Evolutionary conservation across 805 yeast species (phyloP).

Genomic region (Kazachstania taianensis): DNA sequence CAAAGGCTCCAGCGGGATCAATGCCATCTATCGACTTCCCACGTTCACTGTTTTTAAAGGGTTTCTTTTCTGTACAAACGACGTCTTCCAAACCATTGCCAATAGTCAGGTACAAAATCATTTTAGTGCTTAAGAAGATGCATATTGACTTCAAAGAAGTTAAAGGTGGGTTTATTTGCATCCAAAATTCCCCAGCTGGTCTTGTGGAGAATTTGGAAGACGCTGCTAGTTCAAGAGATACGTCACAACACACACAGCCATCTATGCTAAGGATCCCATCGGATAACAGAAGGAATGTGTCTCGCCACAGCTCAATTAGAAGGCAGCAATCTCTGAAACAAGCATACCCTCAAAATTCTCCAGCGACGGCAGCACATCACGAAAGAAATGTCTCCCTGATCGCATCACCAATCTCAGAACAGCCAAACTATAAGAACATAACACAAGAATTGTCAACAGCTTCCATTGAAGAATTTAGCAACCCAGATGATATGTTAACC

Average conservation of each 20-base stretch:
- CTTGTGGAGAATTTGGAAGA: no score
- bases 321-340: constrained; percentile 25
- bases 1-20: constrained; percentile 56
- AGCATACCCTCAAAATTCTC: constrained; percentile 42
- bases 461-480: constrained; percentile 27
- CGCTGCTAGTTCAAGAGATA: constrained; percentile 1
- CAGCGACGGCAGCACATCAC: constrained; percentile 34
- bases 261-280: constrained; percentile 3
- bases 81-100: constrained; percentile 90
- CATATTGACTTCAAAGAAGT: constrained; percentile 82
- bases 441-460: constrained; percentile 28
- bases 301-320: constrained; percentile 32
- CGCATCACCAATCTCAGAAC: constrained; percentile 21
- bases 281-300: constrained; percentile 6
- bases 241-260: no score
- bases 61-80: constrained; percentile 89
- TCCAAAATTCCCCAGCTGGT: constrained; percentile 45
- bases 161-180: constrained; percentile 86
- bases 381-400: constrained; percentile 21
- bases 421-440: constrained; percentile 2
- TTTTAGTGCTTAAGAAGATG: constrained; percentile 61
- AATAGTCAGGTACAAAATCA: constrained; percentile 74
- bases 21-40: constrained; percentile 96
- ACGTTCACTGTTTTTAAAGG: constrained; percentile 80
- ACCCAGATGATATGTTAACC: constrained; percentile 31